These are phyloP conservation scores for Xylaria sp. DNA, from an alignment of 2,329 filamentous ascomycete species.

Conservation along the genomic window DNA sequence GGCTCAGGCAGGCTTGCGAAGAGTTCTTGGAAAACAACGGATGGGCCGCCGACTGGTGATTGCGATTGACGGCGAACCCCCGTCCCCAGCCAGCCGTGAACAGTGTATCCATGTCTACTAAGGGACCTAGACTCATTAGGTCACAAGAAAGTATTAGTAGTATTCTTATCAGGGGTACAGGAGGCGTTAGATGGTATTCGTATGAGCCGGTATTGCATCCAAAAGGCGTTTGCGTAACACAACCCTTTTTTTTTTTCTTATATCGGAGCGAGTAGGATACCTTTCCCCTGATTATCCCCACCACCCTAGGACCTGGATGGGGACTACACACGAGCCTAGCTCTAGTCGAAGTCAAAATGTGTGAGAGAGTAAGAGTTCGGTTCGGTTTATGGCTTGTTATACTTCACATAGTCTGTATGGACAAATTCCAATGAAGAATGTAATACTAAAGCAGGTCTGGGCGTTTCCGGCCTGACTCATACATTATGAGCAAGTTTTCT, in stretches of 20 bases:
- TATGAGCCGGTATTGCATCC: constrained; percentile 12
- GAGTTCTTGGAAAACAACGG: constrained; percentile 87
- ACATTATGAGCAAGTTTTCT: background rate
- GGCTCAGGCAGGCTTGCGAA: constrained; percentile 79
- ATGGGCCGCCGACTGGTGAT: constrained; percentile 88
- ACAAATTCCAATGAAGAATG: background rate
- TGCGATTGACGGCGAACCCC: background rate
- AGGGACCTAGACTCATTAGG: background rate
- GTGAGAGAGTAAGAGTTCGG: too few relatives aligned
- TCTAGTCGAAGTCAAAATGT: background rate
- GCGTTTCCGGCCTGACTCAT: background rate
- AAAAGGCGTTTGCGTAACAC: constrained; percentile 24
- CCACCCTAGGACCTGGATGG: background rate
- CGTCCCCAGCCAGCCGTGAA: background rate
- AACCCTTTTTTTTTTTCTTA: too few relatives aligned
- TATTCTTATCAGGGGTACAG: background rate
- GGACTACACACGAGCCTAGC: background rate
- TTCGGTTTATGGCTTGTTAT: background rate
- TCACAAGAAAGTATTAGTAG: background rate
- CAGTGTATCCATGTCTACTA: background rate
- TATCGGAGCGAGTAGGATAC: constrained; percentile 12
- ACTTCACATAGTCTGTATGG: background rate
- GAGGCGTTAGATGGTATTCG: background rate
- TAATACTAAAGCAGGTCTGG: background rate
- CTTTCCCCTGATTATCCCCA: background rate